Evolutionary conservation across 345 rosid genomes (phyloP).

Genomic region (Gossypium herbaceum): DNA sequence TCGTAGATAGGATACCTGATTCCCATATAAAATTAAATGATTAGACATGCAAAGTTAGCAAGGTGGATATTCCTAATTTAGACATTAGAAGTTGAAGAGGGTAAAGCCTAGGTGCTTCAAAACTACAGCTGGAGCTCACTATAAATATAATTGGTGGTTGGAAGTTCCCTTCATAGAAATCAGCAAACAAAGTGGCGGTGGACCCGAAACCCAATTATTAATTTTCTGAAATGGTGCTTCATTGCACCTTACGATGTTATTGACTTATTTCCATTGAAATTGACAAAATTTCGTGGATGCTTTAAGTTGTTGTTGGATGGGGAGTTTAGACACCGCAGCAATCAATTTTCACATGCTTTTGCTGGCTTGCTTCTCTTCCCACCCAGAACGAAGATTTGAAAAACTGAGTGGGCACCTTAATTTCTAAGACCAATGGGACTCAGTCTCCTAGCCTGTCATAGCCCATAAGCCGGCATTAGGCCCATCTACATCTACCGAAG

Average conservation of each 20-base stretch:
- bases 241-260: neutral
- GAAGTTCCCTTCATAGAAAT: neutral
- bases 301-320: neutral
- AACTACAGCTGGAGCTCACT: slow-evolving; percentile 12
- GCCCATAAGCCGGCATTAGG: neutral
- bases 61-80: neutral
- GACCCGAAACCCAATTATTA: neutral
- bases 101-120: neutral
- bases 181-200: neutral
- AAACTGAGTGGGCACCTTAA: neutral
- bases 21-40: neutral
- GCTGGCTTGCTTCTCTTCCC: neutral
- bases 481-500: neutral
- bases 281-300: neutral
- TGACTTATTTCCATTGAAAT: neutral
- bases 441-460: neutral
- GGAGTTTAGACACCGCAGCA: neutral
- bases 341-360: neutral
- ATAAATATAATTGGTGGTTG: neutral
- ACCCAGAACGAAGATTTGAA: too few species aligned
- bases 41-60: neutral
- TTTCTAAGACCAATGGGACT: neutral
- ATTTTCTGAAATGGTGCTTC: neutral
- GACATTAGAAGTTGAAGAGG: too few species aligned
- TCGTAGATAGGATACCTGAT: neutral